Evolutionary conservation across 495 filamentous ascomycete genomes (phyloP).

Genomic region (Oidiodendron maius): DNA sequence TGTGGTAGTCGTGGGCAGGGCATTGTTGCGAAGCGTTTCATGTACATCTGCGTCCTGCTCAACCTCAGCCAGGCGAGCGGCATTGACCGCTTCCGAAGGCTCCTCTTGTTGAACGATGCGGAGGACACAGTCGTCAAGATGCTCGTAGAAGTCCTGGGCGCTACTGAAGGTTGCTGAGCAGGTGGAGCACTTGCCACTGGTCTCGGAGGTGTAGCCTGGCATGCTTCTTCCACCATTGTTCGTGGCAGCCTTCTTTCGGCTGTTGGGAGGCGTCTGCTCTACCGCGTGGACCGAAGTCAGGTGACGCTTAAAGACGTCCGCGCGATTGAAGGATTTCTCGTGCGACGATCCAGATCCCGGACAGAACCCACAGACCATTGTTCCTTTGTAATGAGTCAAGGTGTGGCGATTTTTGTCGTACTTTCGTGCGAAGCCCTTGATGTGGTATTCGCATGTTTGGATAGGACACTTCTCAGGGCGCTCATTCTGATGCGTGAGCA

Average conservation of each 20-base stretch:
- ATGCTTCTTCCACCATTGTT: constrained; percentile 46
- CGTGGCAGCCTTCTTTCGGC: constrained; percentile 60
- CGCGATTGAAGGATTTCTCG: constrained; percentile 98
- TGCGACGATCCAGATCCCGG: constrained; percentile 85
- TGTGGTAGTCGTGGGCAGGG: constrained; percentile 53
- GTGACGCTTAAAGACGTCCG: constrained; percentile 98
- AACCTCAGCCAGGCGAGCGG: constrained; percentile 73
- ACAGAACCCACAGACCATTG: constrained; percentile 98
- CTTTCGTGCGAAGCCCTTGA: constrained; percentile 93
- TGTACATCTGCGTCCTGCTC: constrained; percentile 76
- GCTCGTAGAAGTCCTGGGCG: constrained; percentile 98
- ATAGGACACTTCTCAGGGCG: constrained; percentile 97
- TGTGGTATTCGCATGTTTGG: constrained; percentile 86
- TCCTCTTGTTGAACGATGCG: constrained; percentile 97
- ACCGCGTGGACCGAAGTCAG: constrained; percentile 90
- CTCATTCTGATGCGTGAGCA: constrained; percentile 92
- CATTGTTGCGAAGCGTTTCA: constrained; percentile 79
- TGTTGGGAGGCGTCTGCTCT: constrained; percentile 93
- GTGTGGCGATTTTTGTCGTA: constrained; percentile 99
- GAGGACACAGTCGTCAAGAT: constrained; percentile 97
- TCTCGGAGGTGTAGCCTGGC: constrained; percentile 60
- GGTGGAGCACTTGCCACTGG: constrained; percentile 92
- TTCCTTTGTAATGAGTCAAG: constrained; percentile 97
- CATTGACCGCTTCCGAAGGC: constrained; percentile 93
- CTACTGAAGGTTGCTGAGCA: constrained; percentile 87